Base-by-base conservation (phyloP, 2,329 filamentous ascomycete genomes). In the Aspergillus sp. region DNA sequence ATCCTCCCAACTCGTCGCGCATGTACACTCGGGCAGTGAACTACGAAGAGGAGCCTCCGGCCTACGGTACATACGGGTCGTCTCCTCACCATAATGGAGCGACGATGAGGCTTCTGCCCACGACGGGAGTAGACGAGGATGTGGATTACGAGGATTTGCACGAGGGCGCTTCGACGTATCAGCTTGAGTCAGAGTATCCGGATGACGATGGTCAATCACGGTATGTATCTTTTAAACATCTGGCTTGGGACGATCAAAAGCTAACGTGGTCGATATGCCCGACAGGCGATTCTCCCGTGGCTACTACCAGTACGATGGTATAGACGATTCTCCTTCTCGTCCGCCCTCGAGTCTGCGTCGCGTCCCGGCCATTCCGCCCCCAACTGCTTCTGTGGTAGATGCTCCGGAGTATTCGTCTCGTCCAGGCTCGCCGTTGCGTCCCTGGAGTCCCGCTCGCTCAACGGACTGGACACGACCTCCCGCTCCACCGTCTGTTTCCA, bases 381-480 rank as follows among this genome's bases (percentile, higher is more conserved):
- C 69, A 4, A 55, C 65, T 9, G 61, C 57, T 26, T 65, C 61
- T 1, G 49, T 58, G 8, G 55, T 60, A 41, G 66, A 68, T 44
- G 54, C 57, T 3, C 60, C 64, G n/a, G 63, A 66, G 1, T 69
- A 67, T 47, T 60, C 67, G 9, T 64, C 65, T 29, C 62, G 66
- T 8, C 59, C 67, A 8, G 57, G 55, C 3, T 74, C 73, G 10
- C 72, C 71, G 2, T 64, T 64, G 12, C 62, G 75, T 45, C 73
- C 80, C 1, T 80, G 77, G 67, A 77, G 56, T 12, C 63, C 78
- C 6, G 74, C 76, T 28, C 66, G 70, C 54, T 71, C 63, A 26
- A 73, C 74, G 3, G 86, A 90, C 50, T 88, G 86, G 67, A 67
- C 77, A 29, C 78, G 86, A 44, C 85, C 86, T 6, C 83, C 88